Evolutionary conservation across 2,329 filamentous ascomycete genomes (phyloP), one percentile per base, ranked within the genome.

Genomic region (Aureobasidium musti): DNA sequence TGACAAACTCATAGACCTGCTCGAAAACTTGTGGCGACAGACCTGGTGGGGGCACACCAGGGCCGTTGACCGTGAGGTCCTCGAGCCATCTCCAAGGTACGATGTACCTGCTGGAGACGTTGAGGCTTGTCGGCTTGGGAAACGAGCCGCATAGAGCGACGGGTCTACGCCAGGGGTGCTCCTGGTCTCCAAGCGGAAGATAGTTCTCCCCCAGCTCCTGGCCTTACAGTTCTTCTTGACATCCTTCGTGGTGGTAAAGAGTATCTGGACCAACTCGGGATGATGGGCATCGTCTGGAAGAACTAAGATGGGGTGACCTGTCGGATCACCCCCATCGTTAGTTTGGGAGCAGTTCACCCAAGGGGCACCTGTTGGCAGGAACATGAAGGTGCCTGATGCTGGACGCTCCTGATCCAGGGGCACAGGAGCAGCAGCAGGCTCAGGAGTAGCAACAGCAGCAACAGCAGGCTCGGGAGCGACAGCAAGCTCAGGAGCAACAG

Each of bases 211-310:
- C 57, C 59, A 63, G 1, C 17, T 8, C 7, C 13, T 26, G 13
- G n/a, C 13, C n/a, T n/a, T 63, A 11, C 5, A 26, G 33, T 23
- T 2, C 7, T 6, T 17, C 0, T 39, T n/a, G 4, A 63, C 10
- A 13, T 50, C 33, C n/a, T 50, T 63, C 2, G 59, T 63, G 10
- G 59, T 63, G 2, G 33, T 4, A 30, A 63, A 63, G 0, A 61
- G 13, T 1, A 61, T 28, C 3, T 11, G 3, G 8, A 47, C 56
- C 7, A 54, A 8, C 10, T 21, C 19, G 4, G 49, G 17, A 11
- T 30, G 14, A 2, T 8, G 14, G 26, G 33, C 28, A 2, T 33
- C 17, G 7, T 8, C 5, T 1, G 56, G 56, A 2, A 60, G 56
- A 5, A 60, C 11, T 3, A 60, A n/a, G 1, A 60, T 41, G 3